phyloP scores from a whole-genome alignment of 2,329 filamentous ascomycete species.

The Monosporascus sp. region DNA sequence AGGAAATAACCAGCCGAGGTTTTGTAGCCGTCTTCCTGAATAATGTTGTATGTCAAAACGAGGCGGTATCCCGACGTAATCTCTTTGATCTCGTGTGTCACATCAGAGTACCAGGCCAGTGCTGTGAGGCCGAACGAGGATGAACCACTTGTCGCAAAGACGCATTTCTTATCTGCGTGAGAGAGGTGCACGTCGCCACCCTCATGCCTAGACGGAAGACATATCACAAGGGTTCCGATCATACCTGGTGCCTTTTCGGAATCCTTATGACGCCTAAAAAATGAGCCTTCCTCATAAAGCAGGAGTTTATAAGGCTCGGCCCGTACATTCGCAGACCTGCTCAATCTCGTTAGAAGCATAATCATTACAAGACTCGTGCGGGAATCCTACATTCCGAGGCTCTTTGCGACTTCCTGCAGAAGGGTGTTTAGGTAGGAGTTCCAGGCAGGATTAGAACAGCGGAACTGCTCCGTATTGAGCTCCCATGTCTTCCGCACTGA shows the following conservation, averaged over 20 bases:
- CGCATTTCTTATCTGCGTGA: conserved; percentile 25
- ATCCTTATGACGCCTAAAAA: conserved; percentile 41
- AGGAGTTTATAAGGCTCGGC: conserved; percentile 37
- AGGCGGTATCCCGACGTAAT: conserved; percentile 38
- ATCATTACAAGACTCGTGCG: neutral
- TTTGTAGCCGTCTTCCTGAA: conserved; percentile 19
- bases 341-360: neutral
- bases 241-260: conserved; percentile 39
- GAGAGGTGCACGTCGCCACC: conserved; percentile 37
- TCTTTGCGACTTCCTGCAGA: conserved; percentile 16
- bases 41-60: conserved; percentile 45
- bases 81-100: conserved; percentile 40
- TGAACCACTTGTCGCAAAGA: conserved; percentile 24
- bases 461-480: conserved; percentile 29
- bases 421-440: conserved; percentile 17
- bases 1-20: conserved; percentile 10
- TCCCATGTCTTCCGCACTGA: conserved; percentile 35
- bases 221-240: conserved; percentile 42
- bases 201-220: conserved; percentile 38
- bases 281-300: conserved; percentile 40
- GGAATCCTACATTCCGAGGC: conserved; percentile 22
- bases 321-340: conserved; percentile 8
- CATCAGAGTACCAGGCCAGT: conserved; percentile 42
- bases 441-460: conserved; percentile 33
- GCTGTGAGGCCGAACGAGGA: conserved; percentile 27